Evolutionary conservation across 805 yeast species (phyloP).

Genomic region (Candida ulmi): DNA sequence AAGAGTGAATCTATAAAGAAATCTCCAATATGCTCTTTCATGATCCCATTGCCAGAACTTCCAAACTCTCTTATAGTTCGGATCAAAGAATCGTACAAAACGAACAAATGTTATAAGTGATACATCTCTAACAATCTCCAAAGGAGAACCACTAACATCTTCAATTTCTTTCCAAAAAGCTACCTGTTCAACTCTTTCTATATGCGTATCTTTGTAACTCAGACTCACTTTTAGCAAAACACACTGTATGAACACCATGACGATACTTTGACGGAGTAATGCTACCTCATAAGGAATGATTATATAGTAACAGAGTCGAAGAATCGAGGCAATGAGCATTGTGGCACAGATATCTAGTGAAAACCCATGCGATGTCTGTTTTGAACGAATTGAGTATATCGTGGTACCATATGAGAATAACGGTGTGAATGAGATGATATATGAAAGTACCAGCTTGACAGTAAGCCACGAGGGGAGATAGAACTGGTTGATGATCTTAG

Average conservation of each 20-base stretch:
- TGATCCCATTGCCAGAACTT: constrained; percentile 86
- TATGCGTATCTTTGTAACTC: constrained; percentile 27
- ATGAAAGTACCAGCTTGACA: constrained; percentile 52
- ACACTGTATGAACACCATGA: constrained; percentile 80
- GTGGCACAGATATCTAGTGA: constrained; percentile 92
- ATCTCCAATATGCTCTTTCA: constrained; percentile 54
- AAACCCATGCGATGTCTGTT: constrained; percentile 69
- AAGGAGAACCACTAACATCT: constrained; percentile 5
- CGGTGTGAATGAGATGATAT: constrained; percentile 75
- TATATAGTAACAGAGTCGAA: constrained; percentile 71
- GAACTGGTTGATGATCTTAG: constrained; percentile 31
- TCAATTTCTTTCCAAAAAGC: not conserved
- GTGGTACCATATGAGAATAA: constrained; percentile 85
- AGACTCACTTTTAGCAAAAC: constrained; percentile 60
- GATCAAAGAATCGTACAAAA: constrained; percentile 60
- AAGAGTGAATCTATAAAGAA: constrained; percentile 32
- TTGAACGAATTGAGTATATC: constrained; percentile 56
- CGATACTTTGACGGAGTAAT: constrained; percentile 67
- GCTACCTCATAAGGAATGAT: constrained; percentile 81
- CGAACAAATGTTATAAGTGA: constrained; percentile 26
- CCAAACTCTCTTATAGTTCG: constrained; percentile 56
- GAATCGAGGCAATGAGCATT: constrained; percentile 71
- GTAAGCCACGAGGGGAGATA: constrained; percentile 45
- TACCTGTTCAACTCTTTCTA: no score
- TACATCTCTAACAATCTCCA: constrained; percentile 3